Evolutionary conservation across 768 basidiomycete species (phyloP).

Genomic region (Collybia mongolica): DNA sequence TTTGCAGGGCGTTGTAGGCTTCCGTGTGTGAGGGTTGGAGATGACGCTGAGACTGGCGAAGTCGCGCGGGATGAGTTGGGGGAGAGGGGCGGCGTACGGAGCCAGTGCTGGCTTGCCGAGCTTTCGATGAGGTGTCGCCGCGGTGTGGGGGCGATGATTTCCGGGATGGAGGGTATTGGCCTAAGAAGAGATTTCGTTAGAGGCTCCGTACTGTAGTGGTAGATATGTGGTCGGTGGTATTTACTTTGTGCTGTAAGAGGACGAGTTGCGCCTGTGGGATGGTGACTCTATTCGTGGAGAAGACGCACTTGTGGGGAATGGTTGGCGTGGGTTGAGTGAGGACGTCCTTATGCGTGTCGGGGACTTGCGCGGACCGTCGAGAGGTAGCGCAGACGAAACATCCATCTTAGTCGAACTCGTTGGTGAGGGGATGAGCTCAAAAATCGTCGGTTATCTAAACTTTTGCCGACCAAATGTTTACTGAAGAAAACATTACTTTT

Average conservation of each 20-base stretch:
- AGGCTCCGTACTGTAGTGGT: not conserved
- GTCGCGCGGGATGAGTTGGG: constrained; percentile 45
- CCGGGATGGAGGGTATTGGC: constrained; percentile 11
- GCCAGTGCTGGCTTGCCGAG: constrained; percentile 60
- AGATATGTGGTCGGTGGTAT: not conserved
- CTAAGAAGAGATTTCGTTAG: not conserved
- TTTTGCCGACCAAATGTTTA: too few relatives aligned
- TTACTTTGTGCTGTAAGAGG: constrained; percentile 3
- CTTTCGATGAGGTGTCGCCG: constrained; percentile 63
- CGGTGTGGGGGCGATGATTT: constrained; percentile 67
- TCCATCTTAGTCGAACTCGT: constrained; percentile 25
- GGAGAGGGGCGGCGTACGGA: constrained; percentile 45
- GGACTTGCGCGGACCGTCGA: constrained; percentile 28
- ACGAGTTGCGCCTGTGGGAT: constrained; percentile 6
- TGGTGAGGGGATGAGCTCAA: not conserved
- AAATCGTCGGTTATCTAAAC: too few relatives aligned
- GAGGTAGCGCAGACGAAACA: constrained; percentile 38
- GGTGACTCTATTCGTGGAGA: constrained; percentile 17
- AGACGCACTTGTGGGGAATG: constrained; percentile 24
- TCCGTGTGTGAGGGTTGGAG: constrained; percentile 14
- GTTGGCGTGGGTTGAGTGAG: constrained; percentile 20
- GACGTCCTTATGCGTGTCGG: constrained; percentile 27
- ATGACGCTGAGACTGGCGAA: constrained; percentile 38
- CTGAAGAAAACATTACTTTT: too few relatives aligned
- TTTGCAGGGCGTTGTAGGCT: constrained; percentile 24